A percentile compares a stretch with the other conserved stretches of the same genome.
phyloP scores from a whole-genome alignment of 805 yeast species.

The Ogataea nakhonphanomensis region DNA sequence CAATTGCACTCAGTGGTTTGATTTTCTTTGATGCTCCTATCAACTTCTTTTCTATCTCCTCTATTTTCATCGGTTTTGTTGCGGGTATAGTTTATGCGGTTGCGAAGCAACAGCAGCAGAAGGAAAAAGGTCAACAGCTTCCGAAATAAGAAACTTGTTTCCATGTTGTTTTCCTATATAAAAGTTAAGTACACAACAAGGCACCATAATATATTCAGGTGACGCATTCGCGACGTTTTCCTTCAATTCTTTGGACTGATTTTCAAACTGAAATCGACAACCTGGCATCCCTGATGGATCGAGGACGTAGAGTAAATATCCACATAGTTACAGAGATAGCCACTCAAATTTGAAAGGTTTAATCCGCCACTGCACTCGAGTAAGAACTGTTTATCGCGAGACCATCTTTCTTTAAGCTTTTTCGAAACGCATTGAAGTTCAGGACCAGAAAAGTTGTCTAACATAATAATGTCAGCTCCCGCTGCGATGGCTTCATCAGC shows the following conservation, averaged over 20 bases:
- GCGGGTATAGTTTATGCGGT: slow-evolving; percentile 96
- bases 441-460: slow-evolving; percentile 77
- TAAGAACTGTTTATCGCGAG: slow-evolving; percentile 47
- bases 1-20: slow-evolving; percentile 93
- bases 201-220: background rate
- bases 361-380: slow-evolving; percentile 94
- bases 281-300: slow-evolving; percentile 86
- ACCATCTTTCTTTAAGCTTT: slow-evolving; percentile 56
- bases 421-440: slow-evolving; percentile 63
- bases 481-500: slow-evolving; percentile 92
- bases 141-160: slow-evolving; percentile 28
- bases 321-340: slow-evolving; percentile 70
- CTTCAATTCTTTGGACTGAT: slow-evolving; percentile 33
- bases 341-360: slow-evolving; percentile 59
- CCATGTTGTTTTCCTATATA: background rate
- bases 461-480: slow-evolving; percentile 94
- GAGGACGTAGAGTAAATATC: slow-evolving; percentile 90
- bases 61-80: slow-evolving; percentile 88
- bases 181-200: slow-evolving; percentile 2
- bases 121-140: slow-evolving; percentile 34
- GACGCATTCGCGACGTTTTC: background rate
- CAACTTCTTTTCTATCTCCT: slow-evolving; percentile 83
- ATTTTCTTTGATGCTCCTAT: slow-evolving; percentile 93
- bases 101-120: slow-evolving; percentile 88
- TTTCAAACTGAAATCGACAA: slow-evolving; percentile 82